Conservation (phyloP, 2,329 filamentous ascomycete genomes). For the Pyrenochaeta sp. region DNA sequence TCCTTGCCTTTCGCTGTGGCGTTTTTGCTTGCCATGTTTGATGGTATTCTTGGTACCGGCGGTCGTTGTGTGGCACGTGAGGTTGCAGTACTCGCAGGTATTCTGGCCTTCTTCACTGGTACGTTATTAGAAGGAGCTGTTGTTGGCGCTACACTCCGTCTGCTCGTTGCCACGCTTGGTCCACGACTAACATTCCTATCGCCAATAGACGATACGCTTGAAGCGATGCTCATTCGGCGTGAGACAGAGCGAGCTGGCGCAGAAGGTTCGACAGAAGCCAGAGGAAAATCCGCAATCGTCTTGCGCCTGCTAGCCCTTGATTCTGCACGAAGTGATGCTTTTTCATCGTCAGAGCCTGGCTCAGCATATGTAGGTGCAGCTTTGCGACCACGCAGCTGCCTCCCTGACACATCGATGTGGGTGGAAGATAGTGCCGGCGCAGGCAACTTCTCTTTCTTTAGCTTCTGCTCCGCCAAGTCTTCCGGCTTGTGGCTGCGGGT, state of each 20-base stretch:
- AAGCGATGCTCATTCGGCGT: conserved; percentile 57
- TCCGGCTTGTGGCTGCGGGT: conserved; percentile 79
- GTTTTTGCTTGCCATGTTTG: conserved; percentile 41
- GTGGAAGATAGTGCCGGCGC: conserved; percentile 41
- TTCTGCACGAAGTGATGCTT: conserved; percentile 27
- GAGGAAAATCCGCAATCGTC: conserved; percentile 52
- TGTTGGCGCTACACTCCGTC: conserved; percentile 33
- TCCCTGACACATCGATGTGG: conserved; percentile 58
- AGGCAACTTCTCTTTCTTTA: conserved; percentile 62
- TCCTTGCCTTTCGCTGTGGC: conserved; percentile 30
- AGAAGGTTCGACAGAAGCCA: conserved; percentile 32
- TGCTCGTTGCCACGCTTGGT: conserved; percentile 51
- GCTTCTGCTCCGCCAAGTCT: conserved; percentile 72
- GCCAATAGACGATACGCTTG: conserved; percentile 52
- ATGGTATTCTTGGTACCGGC: conserved; percentile 54
- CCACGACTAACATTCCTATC: conserved; percentile 46
- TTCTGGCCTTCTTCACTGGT: conserved; percentile 68
- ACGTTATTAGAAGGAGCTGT: conserved; percentile 48
- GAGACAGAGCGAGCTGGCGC: conserved; percentile 33
- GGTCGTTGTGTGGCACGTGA: conserved; percentile 45
- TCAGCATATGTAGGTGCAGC: conserved; percentile 60
- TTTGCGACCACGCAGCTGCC: conserved; percentile 77
- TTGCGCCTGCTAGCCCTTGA: conserved; percentile 44
- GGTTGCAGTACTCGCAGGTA: conserved; percentile 49
- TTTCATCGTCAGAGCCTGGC: conserved; percentile 55